Conservation (phyloP, 805 yeast species). For the Kazachstania africana region DNA sequence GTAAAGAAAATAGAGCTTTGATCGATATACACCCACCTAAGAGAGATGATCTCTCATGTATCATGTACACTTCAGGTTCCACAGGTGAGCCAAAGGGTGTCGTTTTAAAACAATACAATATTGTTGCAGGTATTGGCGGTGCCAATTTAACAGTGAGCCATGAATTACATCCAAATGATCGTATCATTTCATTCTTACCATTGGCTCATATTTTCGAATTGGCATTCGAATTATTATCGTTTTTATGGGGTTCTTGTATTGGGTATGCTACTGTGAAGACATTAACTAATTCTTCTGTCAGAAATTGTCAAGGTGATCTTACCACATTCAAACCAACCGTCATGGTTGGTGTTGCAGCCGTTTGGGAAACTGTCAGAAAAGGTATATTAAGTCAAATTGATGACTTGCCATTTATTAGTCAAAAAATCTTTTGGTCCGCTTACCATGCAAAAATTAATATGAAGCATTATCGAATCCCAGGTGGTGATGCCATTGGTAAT, state of each 20-base stretch:
- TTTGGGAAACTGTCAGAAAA: constrained; percentile 92
- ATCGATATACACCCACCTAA: constrained; percentile 32
- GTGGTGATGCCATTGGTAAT: constrained; percentile 49
- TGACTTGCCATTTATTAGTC: constrained; percentile 51
- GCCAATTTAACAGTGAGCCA: constrained; percentile 50
- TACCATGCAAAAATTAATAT: constrained; percentile 60
- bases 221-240: constrained; percentile 65
- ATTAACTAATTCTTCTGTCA: constrained; percentile 66
- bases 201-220: constrained; percentile 93
- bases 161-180: constrained; percentile 45
- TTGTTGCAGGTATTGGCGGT: constrained; percentile 83
- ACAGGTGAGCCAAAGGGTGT: constrained; percentile 81
- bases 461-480: constrained; percentile 59
- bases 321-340: constrained; percentile 78
- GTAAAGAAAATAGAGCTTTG: constrained; percentile 39
- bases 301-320: constrained; percentile 82
- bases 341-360: constrained; percentile 98
- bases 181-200: constrained; percentile 81
- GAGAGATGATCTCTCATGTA: constrained; percentile 43
- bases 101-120: constrained; percentile 47
- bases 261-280: constrained; percentile 95
- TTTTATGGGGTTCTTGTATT: constrained; percentile 81
- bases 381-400: constrained; percentile 73
- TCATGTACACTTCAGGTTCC: constrained; percentile 65
- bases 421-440: constrained; percentile 83